Evolutionary conservation across 768 basidiomycete genomes (phyloP), one percentile per base, ranked within the genome.

Genomic region (Neoboletus brunneissimus): DNA sequence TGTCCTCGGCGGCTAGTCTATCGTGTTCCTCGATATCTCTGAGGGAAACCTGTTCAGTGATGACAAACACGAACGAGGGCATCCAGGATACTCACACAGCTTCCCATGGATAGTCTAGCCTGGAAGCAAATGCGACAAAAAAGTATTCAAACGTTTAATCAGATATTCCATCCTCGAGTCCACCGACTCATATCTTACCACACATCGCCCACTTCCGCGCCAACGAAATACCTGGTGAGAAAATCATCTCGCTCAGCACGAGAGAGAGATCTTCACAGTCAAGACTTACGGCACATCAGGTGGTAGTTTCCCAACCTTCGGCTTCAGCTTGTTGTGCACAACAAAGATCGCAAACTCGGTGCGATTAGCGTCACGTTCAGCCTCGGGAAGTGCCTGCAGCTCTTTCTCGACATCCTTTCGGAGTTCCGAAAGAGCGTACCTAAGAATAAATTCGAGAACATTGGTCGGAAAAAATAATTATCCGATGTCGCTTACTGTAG

Each of bases 341-440:
- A 98, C 96, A 67, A 98, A 99, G 60, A 98, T 78, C 1, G 84
- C 95, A 57, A 99, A 93, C 69, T 89, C 78, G 27, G 96, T 94
- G 57, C 82, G 81, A 20, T 86, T 74, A 1, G 81, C 81, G n/a
- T 87, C 83, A 49, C 88, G 86, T 62, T 94, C 86, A 18, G 81
- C 72, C 70, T 91, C 89, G 5, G 89, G 86, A 54, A 85, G 79
- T 12, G 71, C 69, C 29, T 82, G 72, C 15, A 91, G 73, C 62
- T 89, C 89, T 44, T 71, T 70, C 63, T 91, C 89, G 49, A 97
- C 89, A 67, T 99, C 97, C 71, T 88, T 89, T 68, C 87, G 80
- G 29, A 99, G 84, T 72, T 99, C 97, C 9, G 82, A 79, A 45
- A 98, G 76, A 4, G 95, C 94, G 67, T 98, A 99, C 62, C 92